Percentiles rank a stretch among this genome's conserved stretches.
These are phyloP conservation scores for Penicillium sp. DNA, from an alignment of 2,329 filamentous ascomycete genomes.

Conservation along the genomic window DNA sequence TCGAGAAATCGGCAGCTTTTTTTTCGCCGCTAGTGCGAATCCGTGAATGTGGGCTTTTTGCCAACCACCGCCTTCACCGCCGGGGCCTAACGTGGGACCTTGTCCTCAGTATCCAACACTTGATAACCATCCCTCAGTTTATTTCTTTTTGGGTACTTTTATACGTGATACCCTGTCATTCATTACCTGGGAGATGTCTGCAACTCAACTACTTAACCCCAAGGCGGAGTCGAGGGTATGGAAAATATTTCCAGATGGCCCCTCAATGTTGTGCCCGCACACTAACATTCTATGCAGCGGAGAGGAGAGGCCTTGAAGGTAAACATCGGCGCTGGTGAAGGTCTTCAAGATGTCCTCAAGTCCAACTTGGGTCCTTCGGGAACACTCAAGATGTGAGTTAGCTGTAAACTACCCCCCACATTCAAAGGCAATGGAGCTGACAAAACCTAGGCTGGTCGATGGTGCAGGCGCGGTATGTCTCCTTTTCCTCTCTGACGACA, in stretches of 20 bases:
- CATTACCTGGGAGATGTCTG: slow-evolving; percentile 66
- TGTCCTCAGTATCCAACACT: slow-evolving; percentile 23
- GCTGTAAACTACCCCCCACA: not conserved
- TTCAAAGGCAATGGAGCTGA: slow-evolving; percentile 20
- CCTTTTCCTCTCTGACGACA: slow-evolving; percentile 10
- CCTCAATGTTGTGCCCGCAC: slow-evolving; percentile 32
- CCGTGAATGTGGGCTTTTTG: slow-evolving; percentile 42
- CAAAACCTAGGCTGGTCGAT: slow-evolving; percentile 55
- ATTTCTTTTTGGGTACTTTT: slow-evolving; percentile 23
- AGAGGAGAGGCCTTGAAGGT: slow-evolving; percentile 94
- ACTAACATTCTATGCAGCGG: slow-evolving; percentile 61
- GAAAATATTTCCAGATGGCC: slow-evolving; percentile 27
- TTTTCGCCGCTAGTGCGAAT: slow-evolving; percentile 43
- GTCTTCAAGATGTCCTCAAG: slow-evolving; percentile 87
- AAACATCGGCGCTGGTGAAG: slow-evolving; percentile 95
- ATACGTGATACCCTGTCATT: slow-evolving; percentile 22
- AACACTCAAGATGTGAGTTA: slow-evolving; percentile 84
- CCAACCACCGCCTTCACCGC: slow-evolving; percentile 38
- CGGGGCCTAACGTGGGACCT: slow-evolving; percentile 26
- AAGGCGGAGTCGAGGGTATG: slow-evolving; percentile 96
- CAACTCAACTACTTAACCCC: slow-evolving; percentile 94
- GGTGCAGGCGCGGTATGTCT: slow-evolving; percentile 55
- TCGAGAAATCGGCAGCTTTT: slow-evolving; percentile 37
- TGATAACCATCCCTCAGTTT: slow-evolving; percentile 19
- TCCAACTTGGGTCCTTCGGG: slow-evolving; percentile 92